A percentile compares a stretch with the other conserved stretches of the same genome.
Conservation (phyloP, 257 asterid species). For the Prunella vulgaris region DNA sequence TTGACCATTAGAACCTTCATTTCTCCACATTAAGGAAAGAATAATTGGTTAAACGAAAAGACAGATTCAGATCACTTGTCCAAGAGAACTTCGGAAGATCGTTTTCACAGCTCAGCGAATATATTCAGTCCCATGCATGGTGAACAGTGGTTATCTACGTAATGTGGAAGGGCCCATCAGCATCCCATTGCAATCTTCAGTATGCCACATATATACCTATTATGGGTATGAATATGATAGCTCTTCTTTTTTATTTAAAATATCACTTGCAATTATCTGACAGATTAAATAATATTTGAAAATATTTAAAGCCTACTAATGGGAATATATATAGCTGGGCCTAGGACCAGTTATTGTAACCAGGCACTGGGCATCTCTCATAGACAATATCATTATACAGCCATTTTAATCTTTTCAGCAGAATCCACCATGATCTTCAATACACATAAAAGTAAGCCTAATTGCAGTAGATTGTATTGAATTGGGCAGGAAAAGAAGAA, state of each 20-base stretch:
- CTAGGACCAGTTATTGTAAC: conserved; percentile 53
- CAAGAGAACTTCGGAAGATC: background rate
- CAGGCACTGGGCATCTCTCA: conserved; percentile 97
- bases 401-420: conserved; percentile 80
- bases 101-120: background rate
- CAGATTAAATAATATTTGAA: background rate
- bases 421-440: conserved; percentile 79
- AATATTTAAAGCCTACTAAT: background rate
- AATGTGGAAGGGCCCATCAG: background rate
- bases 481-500: background rate
- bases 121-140: background rate
- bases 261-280: background rate
- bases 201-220: background rate
- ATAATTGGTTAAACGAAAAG: background rate
- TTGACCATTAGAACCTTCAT: background rate
- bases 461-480: background rate
- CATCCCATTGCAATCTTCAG: background rate
- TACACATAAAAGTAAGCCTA: background rate
- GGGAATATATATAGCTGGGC: background rate
- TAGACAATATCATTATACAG: conserved; percentile 95
- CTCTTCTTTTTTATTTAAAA: background rate
- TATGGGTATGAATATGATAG: background rate
- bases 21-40: background rate
- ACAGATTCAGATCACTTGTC: background rate
- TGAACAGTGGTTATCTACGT: background rate